Conservation (phyloP, 1,139 yeast genomes). For the Yamadazyma diospyri region DNA sequence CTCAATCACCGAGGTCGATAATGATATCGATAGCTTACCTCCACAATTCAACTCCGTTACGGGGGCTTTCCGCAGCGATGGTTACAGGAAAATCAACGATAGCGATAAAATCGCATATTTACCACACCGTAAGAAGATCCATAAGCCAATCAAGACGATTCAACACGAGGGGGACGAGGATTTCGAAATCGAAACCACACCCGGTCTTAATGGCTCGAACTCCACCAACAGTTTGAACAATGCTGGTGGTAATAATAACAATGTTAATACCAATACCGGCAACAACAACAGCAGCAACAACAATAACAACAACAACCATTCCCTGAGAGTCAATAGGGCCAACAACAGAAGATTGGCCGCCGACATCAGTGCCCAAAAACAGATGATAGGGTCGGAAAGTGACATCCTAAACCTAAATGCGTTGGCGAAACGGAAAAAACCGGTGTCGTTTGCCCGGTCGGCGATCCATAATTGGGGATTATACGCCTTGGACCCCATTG, state of each 20-base stretch:
- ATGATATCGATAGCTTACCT: constrained; percentile 18
- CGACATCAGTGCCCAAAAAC: constrained; percentile 79
- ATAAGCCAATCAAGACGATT: constrained; percentile 54
- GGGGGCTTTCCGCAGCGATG: constrained; percentile 72
- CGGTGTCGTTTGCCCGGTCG: constrained; percentile 92
- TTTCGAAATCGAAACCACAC: constrained; percentile 4
- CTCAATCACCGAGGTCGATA: constrained; percentile 1
- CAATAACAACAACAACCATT: constrained; percentile 32
- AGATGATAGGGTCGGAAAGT: constrained; percentile 74
- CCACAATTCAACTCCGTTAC: constrained; percentile 41
- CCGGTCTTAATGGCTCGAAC: constrained; percentile 21
- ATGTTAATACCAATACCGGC: constrained; percentile 45
- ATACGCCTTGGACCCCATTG: constrained; percentile 91
- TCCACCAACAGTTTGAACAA: constrained; percentile 9
- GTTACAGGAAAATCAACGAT: constrained; percentile 72
- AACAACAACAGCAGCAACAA: constrained; percentile 51
- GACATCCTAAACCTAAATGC: constrained; percentile 75
- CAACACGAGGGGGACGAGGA: constrained; percentile 54
- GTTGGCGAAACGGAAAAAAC: constrained; percentile 84
- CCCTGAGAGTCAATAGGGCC: constrained; percentile 85
- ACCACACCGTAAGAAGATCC: constrained; percentile 64
- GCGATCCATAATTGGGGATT: constrained; percentile 98
- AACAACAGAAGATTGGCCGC: constrained; percentile 88
- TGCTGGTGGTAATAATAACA: not conserved
- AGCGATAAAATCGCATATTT: constrained; percentile 69